Evolutionary conservation across 345 rosid genomes (phyloP).

Genomic region (Camelina neglecta): DNA sequence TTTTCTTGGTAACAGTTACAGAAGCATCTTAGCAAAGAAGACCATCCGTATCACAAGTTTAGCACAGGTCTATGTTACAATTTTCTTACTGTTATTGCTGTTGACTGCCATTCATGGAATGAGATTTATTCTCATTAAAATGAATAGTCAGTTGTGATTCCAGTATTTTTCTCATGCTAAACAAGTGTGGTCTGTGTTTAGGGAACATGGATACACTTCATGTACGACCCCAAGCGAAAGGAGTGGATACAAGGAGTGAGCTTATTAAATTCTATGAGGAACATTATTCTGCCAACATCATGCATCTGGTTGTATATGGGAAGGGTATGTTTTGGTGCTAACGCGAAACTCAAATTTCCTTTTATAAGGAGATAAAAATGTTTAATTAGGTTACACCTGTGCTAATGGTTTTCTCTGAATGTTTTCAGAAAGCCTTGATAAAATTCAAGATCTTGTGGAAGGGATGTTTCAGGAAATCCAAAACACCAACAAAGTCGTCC

Average conservation of each 20-base stretch:
- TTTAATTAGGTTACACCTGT: conserved; percentile 2
- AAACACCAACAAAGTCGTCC: conserved; percentile 53
- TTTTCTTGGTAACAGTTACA: conserved; percentile 59
- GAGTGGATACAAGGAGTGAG: conserved; percentile 76
- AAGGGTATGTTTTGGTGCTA: conserved; percentile 60
- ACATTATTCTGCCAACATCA: conserved; percentile 87
- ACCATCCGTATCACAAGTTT: conserved; percentile 90
- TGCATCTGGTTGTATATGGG: conserved; percentile 85
- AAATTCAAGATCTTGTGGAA: conserved; percentile 68
- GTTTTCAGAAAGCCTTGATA: conserved; percentile 73
- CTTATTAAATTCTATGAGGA: conserved; percentile 84
- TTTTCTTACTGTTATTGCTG: background rate
- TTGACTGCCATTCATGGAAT: background rate
- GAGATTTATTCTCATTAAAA: conserved; percentile 12
- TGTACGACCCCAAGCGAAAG: conserved; percentile 78
- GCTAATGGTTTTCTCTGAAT: conserved; percentile 40
- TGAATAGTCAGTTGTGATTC: conserved; percentile 20
- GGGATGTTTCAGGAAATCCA: conserved; percentile 70
- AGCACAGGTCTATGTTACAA: conserved; percentile 67
- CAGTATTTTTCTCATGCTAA: conserved; percentile 24
- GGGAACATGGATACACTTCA: conserved; percentile 92
- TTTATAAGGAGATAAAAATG: background rate
- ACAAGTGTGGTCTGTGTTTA: conserved; percentile 37
- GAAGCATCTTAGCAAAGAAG: conserved; percentile 74
- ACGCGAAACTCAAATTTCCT: background rate